These are phyloP conservation scores for Sungouiella thailandica DNA, from an alignment of 805 yeast species.

Conservation along the genomic window DNA sequence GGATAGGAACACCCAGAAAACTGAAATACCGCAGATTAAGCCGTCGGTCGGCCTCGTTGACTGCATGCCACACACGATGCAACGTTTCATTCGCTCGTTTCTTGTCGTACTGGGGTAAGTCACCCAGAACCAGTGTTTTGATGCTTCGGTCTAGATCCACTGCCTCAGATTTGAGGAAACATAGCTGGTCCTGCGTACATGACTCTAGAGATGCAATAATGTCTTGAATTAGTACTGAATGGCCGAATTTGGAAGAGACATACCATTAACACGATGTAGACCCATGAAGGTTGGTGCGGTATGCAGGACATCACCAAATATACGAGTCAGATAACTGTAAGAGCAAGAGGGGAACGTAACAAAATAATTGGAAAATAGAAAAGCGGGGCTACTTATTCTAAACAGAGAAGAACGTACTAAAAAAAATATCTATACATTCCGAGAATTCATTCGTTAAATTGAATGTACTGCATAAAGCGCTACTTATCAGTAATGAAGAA, in stretches of 20 bases:
- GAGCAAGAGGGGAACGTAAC: too few relatives aligned
- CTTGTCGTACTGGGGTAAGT: constrained; percentile 15
- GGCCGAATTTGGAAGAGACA: neutral
- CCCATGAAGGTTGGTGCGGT: neutral
- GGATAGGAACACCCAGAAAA: constrained; percentile 28
- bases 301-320: neutral
- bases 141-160: constrained; percentile 7
- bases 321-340: too few relatives aligned
- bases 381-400: too few relatives aligned
- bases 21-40: constrained; percentile 15
- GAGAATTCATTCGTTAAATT: too few relatives aligned
- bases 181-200: neutral
- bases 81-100: constrained; percentile 18
- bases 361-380: too few relatives aligned
- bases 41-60: constrained; percentile 17
- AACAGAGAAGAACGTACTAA: too few relatives aligned
- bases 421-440: too few relatives aligned
- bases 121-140: constrained; percentile 3
- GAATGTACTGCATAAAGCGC: too few relatives aligned
- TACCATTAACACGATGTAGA: too few relatives aligned
- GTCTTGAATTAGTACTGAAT: constrained; percentile 1
- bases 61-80: constrained; percentile 14
- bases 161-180: constrained; percentile 6
- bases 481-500: too few relatives aligned
- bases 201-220: neutral